Base-by-base conservation (phyloP, 75 land plant species). In the Pinus tabuliformis region DNA sequence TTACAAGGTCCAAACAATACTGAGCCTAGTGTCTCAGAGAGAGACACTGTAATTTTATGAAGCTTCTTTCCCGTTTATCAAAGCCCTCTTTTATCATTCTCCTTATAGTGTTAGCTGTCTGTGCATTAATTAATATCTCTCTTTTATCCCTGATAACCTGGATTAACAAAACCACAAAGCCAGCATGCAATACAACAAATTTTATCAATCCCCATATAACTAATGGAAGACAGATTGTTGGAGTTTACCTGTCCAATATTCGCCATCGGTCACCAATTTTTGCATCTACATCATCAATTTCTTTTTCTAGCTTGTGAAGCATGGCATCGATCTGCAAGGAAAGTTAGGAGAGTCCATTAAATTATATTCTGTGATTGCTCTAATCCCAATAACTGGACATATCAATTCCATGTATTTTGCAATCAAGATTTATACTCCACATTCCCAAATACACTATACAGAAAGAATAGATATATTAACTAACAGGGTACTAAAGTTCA, bases 251-350 rank as follows among this genome's bases (percentile, higher is more conserved):
- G 85, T 96, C 99, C 59, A 96, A 89, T 60, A 96, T 58, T 72
- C 89, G 78, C 91, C 91, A 96, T 8, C 91, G 84, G 62, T 93
- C 89, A 70, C 99, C 99, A 80, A 96, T 96, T 80, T 83, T 85
- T n/a, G 89, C 87, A 87, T 96, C 99, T 5, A 96, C 99, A 77
- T 89, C 95, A 82, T 96, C 99, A 81, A 96, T 86, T 78, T 96
- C 99, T 80, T 91, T 91, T 79, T 96, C 99, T 81, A 96, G 91
- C 72, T 93, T 89, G 45, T 96, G 94, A 15, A 96, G 93, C 96
- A 96, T 90, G 6, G 92, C 85, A 84, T 96, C 99, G 73, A 96
- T 91, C 99, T 96, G 77, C 70, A 64, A 64, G 30, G 20, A 64
- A 64, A 1, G 16, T 36, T 16, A 17, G 54, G 54, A 49, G 11